Evolutionary conservation across 2,329 filamentous ascomycete species (phyloP), one percentile per base, ranked within the genome.

Genomic region (Hypoxylon sp.): DNA sequence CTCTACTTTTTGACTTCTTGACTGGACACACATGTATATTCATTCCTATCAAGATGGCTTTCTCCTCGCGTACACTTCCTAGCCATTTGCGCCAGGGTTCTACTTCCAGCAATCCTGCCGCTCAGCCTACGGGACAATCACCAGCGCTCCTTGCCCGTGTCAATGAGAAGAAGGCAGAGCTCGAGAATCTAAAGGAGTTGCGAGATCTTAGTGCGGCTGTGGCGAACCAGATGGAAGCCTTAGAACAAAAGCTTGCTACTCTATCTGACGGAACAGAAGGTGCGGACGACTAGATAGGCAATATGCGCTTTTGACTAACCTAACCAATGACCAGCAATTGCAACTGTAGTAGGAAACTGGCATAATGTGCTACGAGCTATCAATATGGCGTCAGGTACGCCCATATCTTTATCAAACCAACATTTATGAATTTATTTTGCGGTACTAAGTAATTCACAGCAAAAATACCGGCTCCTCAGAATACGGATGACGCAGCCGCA

Each of bases 321-420:
- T 44, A 66, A 61, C 57, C 57, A 39, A 73, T 70, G 54, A 60
- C 10, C 78, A 94, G 92, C 92, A 67, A 93, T 97, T 75, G 93
- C 93, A 42, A 87, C 91, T n/a, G 93, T 97, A 22, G 84, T 97
- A 78, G 88, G 91, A 59, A 97, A 96, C 79, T 97, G 93, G 93
- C 91, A 94, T 79, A 94, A 93, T 74, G 93, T 97, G 71, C 85
- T 97, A 67, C 86, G 91, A 71, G 92, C 92, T 46, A 94, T 97
- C 76, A 92, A 92, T 76, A 94, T 96, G 92, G 93, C 93, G 69
- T 94, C 92, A 67, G 87, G 92, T 94, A 85, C 76, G 89, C 46
- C 42, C 6, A 68, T 57, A 67, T 57, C 39, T 10, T 13, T 35
- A 37, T 61, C 3, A 8, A 44, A 14, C 13, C 26, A 2, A 26